These are phyloP conservation scores for Boletus rufocinnamomeus DNA, from an alignment of 768 basidiomycete genomes.

Conservation along the genomic window DNA sequence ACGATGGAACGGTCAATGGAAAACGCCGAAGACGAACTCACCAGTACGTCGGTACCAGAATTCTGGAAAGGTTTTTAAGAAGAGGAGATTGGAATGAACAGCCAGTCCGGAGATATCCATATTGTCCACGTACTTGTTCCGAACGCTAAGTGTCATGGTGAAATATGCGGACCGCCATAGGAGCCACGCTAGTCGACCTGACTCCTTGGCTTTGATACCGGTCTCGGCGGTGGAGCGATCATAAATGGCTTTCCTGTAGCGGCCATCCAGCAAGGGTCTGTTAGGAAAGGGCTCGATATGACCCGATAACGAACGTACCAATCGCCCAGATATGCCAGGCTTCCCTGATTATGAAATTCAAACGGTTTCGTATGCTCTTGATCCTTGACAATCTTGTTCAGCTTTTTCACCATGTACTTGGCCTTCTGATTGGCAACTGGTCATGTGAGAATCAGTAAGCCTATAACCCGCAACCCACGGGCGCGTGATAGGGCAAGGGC, in stretches of 20 bases:
- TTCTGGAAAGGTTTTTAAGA: conserved; percentile 38
- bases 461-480: conserved; percentile 22
- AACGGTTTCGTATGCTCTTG: conserved; percentile 53
- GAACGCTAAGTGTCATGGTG: conserved; percentile 68
- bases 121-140: conserved; percentile 59
- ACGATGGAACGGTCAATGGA: conserved; percentile 8
- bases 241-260: conserved; percentile 71
- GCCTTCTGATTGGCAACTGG: conserved; percentile 79
- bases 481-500: conserved; percentile 18
- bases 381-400: conserved; percentile 64
- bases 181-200: conserved; percentile 72
- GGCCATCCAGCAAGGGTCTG: not conserved
- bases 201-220: conserved; percentile 57
- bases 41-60: conserved; percentile 69
- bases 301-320: conserved; percentile 46
- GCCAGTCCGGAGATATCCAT: conserved; percentile 8
- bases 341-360: conserved; percentile 71
- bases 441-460: conserved; percentile 11
- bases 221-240: conserved; percentile 57
- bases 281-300: conserved; percentile 5
- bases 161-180: conserved; percentile 84
- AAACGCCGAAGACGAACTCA: conserved; percentile 35
- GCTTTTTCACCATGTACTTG: conserved; percentile 60
- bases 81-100: conserved; percentile 1
- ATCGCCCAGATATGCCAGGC: conserved; percentile 78